Conservation (phyloP, 1,284 basidiomycete species). For the Vanrija humicola region DNA sequence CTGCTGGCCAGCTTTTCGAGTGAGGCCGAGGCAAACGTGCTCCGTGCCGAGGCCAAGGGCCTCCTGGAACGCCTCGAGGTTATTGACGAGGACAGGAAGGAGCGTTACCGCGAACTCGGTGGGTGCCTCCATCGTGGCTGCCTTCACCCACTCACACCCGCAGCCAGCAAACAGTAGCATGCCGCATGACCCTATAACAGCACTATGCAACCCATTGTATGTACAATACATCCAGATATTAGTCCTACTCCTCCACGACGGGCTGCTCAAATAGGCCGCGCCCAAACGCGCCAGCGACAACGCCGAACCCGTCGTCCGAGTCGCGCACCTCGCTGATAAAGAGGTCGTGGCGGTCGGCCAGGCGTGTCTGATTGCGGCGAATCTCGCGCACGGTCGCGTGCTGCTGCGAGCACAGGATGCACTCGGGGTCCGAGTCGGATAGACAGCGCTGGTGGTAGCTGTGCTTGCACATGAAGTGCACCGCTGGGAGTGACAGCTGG, state of each 20-base stretch:
- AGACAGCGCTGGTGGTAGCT: slow-evolving; percentile 91
- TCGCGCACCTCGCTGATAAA: slow-evolving; percentile 82
- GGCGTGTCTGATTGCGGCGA: slow-evolving; percentile 70
- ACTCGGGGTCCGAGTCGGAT: slow-evolving; percentile 79
- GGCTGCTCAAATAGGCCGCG: slow-evolving; percentile 55
- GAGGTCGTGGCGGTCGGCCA: slow-evolving; percentile 82
- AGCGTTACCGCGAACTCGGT: slow-evolving; percentile 45
- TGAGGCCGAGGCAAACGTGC: slow-evolving; percentile 3
- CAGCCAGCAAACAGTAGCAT: slow-evolving; percentile 8
- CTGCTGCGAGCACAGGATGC: slow-evolving; percentile 77
- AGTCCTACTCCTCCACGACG: slow-evolving; percentile 2
- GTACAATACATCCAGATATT: not conserved
- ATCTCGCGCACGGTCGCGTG: slow-evolving; percentile 88
- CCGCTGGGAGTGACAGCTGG: slow-evolving; percentile 82
- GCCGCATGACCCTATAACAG: not conserved
- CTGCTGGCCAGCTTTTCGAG: slow-evolving; percentile 21
- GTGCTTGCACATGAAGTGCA: slow-evolving; percentile 98
- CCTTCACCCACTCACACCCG: not conserved
- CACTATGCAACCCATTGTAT: not conserved
- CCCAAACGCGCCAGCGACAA: slow-evolving; percentile 75
- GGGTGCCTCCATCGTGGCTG: slow-evolving; percentile 2
- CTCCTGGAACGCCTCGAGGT: slow-evolving; percentile 36
- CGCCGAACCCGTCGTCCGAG: slow-evolving; percentile 73
- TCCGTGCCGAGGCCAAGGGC: slow-evolving; percentile 27
- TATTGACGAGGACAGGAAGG: slow-evolving; percentile 43